Base-by-base conservation (phyloP, 352 stramenopile species). In the Globisporangium sylvaticum region DNA sequence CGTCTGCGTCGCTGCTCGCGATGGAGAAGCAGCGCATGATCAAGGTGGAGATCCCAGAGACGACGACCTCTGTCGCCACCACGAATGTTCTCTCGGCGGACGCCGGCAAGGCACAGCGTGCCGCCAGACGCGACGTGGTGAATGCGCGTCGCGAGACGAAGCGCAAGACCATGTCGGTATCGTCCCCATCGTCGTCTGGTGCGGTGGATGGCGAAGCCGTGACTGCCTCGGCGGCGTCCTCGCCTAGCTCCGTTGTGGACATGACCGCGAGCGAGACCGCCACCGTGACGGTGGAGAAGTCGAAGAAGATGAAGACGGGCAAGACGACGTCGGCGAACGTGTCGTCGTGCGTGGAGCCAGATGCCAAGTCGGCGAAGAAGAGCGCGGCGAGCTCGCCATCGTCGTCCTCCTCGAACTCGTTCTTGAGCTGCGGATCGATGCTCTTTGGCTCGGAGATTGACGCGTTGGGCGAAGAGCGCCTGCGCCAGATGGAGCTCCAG, bases 401-500 rank as follows among this genome's bases (percentile, higher is more conserved):
- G 56, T 73, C 71, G 12, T 64, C 65, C 25, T 42, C 67, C 27
- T 71, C 61, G 18, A 44, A 65, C 12, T 70, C 64, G 56, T 70
- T 65, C 42, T 46, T 67, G 61, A 58, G 56, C 54, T 34, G 44
- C 31, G 65, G 66, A 24, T 56, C 66, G 29, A 74, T 74, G 39
- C 44, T 79, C 18, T 75, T 81, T 25, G 77, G 69, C 29, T 59
- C 70, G 9, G 79, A 88, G 55, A 76, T 90, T 59, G 86, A 94
- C 66, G 71, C 82, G 1, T 81, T 83, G 37, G 84, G 82, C 6
- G 87, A 94, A 64, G 88, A 95, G 71, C 87, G 86, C 0, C 71
- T 95, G 50, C 87, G 87, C 6, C 78, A 78, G 15, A 94, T 95
- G 88, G 88, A 95, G 61, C 80, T 85, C 32, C 88, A 95, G 67